Percentiles rank a stretch among this genome's conserved stretches.
These are phyloP conservation scores for Hyphopichia wangnamkhiaoensis DNA, from an alignment of 1,139 yeast genomes.

Conservation along the genomic window DNA sequence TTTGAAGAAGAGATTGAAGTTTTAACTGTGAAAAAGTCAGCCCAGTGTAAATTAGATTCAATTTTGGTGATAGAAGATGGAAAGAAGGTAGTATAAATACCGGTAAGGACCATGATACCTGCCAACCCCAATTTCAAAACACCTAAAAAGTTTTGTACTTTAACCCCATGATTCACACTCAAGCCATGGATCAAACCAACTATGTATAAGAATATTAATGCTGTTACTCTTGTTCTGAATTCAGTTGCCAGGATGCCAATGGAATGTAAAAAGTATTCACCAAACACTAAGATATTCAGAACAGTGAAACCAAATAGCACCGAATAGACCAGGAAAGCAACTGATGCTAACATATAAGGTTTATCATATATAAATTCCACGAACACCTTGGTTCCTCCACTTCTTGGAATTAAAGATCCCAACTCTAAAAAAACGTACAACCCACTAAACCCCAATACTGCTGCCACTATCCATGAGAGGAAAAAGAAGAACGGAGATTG, in stretches of 20 bases:
- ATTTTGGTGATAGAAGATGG: slow-evolving; percentile 45
- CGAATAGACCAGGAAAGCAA: slow-evolving; percentile 56
- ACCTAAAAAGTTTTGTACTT: slow-evolving; percentile 59
- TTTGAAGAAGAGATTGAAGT: slow-evolving; percentile 41
- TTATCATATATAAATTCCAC: slow-evolving; percentile 62
- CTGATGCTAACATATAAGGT: slow-evolving; percentile 62
- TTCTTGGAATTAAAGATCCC: slow-evolving; percentile 68
- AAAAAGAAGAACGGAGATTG: slow-evolving; percentile 63
- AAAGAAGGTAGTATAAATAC: slow-evolving; percentile 48
- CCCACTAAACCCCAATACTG: slow-evolving; percentile 64
- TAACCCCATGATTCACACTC: slow-evolving; percentile 54
- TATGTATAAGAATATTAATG: slow-evolving; percentile 41
- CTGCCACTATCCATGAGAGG: slow-evolving; percentile 62
- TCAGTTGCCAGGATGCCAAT: slow-evolving; percentile 44
- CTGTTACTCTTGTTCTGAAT: slow-evolving; percentile 42
- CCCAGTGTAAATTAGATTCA: slow-evolving; percentile 39
- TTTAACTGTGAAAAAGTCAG: slow-evolving; percentile 27
- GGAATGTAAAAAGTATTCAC: slow-evolving; percentile 60
- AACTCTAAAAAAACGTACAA: slow-evolving; percentile 64
- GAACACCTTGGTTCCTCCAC: slow-evolving; percentile 75
- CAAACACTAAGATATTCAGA: slow-evolving; percentile 69
- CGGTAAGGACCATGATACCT: slow-evolving; percentile 48
- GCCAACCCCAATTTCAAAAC: slow-evolving; percentile 51
- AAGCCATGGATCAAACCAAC: slow-evolving; percentile 54
- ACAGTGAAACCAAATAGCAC: slow-evolving; percentile 65